These are phyloP conservation scores for Polychytrium aggregatum DNA, from an alignment of 192 early-diverging fungal species.

Conservation along the genomic window DNA sequence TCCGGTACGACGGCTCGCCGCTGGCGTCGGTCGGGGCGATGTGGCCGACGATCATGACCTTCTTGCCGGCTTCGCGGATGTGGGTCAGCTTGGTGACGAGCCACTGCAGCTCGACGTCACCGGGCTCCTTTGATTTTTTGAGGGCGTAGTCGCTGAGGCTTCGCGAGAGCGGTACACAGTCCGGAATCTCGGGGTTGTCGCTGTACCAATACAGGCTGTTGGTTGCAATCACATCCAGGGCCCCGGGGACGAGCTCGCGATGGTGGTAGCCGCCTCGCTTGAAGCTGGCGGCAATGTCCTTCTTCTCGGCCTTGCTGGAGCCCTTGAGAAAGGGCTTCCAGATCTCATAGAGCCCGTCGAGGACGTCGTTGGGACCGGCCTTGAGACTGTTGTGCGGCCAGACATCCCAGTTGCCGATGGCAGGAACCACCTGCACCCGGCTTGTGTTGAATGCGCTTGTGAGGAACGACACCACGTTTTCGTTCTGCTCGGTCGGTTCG, in stretches of 20 bases:
- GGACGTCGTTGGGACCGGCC: slow-evolving; percentile 3
- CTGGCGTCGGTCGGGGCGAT: slow-evolving; percentile 19
- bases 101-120: slow-evolving; percentile 31
- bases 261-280: slow-evolving; percentile 21
- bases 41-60: slow-evolving; percentile 30
- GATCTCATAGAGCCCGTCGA: slow-evolving; percentile 13
- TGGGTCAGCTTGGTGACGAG: slow-evolving; percentile 10
- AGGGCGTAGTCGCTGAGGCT: not conserved
- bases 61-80: slow-evolving; percentile 3
- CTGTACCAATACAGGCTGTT: slow-evolving; percentile 24
- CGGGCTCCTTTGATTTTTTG: slow-evolving; percentile 5
- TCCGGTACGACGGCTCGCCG: slow-evolving; percentile 11
- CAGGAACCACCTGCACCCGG: slow-evolving; percentile 19
- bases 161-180: slow-evolving; percentile 3
- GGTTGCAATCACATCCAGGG: slow-evolving; percentile 13
- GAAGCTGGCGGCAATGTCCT: slow-evolving; percentile 13
- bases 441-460: slow-evolving; percentile 13
- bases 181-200: slow-evolving; percentile 8
- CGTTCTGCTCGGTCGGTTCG: slow-evolving; percentile 20
- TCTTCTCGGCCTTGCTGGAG: slow-evolving; percentile 2
- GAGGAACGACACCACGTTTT: slow-evolving; percentile 12
- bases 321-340: slow-evolving; percentile 24
- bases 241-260: slow-evolving; percentile 12
- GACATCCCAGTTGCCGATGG: slow-evolving; percentile 40
- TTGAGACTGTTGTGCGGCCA: slow-evolving; percentile 18